These are phyloP conservation scores for Iberis amara DNA, from an alignment of 441 rosid genomes.

Conservation along the genomic window DNA sequence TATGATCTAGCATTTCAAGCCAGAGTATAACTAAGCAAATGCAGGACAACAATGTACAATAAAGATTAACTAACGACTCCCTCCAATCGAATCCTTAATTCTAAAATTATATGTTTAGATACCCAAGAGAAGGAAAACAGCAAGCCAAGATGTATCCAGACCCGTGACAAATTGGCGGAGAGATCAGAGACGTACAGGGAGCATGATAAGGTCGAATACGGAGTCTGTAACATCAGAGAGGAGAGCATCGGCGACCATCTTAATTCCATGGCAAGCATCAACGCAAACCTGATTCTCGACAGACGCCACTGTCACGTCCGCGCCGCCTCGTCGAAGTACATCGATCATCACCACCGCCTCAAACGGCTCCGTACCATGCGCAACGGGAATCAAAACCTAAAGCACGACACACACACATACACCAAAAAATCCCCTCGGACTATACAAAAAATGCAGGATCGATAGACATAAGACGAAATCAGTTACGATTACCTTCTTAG, in stretches of 20 bases:
- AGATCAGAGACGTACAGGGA: conserved; percentile 47
- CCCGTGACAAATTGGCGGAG: not conserved
- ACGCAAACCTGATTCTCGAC: conserved; percentile 62
- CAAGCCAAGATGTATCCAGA: not conserved
- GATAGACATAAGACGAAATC: not conserved
- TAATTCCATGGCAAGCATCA: conserved; percentile 63
- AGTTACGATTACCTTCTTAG: conserved; percentile 40
- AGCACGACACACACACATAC: not conserved
- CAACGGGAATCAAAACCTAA: conserved; percentile 86
- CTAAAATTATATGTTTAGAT: not conserved
- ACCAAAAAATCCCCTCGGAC: not conserved
- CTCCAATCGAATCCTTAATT: not conserved
- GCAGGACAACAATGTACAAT: not conserved
- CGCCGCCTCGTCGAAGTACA: conserved; percentile 72
- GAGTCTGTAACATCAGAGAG: conserved; percentile 45
- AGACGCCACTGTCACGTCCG: conserved; percentile 76
- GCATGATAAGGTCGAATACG: conserved; percentile 68
- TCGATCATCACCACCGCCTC: conserved; percentile 82
- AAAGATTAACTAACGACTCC: not conserved
- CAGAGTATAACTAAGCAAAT: not conserved
- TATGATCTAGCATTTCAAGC: not conserved
- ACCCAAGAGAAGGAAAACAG: not conserved
- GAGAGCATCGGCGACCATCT: conserved; percentile 66
- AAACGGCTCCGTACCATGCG: conserved; percentile 86
- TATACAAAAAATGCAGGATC: not conserved